phyloP scores from a whole-genome alignment of 1,139 yeast genomes.

The Torulaspora globosa region DNA sequence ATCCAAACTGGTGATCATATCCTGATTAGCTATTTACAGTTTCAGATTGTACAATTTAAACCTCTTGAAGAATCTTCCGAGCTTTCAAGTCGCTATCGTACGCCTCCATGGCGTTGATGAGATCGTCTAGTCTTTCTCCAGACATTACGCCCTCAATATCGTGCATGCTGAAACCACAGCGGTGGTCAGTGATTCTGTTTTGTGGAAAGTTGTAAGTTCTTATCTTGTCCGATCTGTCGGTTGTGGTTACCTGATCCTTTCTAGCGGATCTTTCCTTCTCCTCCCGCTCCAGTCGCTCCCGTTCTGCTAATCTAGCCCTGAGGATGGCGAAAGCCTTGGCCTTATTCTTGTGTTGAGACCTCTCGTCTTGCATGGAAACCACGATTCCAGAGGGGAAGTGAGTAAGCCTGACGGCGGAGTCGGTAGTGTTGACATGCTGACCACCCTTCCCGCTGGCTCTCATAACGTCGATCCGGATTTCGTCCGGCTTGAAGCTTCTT shows the following conservation, averaged over 20 bases:
- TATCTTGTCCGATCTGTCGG: constrained; percentile 89
- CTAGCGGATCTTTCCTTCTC: constrained; percentile 64
- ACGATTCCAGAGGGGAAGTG: constrained; percentile 90
- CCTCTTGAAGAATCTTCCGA: constrained; percentile 36
- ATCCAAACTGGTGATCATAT: neutral
- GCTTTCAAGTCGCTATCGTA: constrained; percentile 47
- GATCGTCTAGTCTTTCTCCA: constrained; percentile 64
- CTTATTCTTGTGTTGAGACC: constrained; percentile 92
- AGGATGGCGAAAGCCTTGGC: constrained; percentile 89
- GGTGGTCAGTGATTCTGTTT: constrained; percentile 87
- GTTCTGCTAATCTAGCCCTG: constrained; percentile 79
- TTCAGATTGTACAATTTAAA: neutral
- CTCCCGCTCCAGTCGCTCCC: constrained; percentile 62
- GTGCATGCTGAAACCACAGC: constrained; percentile 75
- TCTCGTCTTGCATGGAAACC: constrained; percentile 88
- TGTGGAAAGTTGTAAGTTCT: constrained; percentile 92
- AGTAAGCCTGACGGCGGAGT: constrained; percentile 89
- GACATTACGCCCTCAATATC: constrained; percentile 77
- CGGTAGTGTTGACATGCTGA: constrained; percentile 97
- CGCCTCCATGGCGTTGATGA: constrained; percentile 52
- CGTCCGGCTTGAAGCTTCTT: constrained; percentile 77
- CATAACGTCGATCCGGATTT: constrained; percentile 90
- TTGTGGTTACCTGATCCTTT: constrained; percentile 78
- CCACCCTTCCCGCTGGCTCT: constrained; percentile 98
- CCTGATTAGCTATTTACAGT: constrained; percentile 1